Evolutionary conservation across 2,329 filamentous ascomycete species (phyloP), one percentile per base, ranked within the genome.

Genomic region (Colletotrichum aenigma): DNA sequence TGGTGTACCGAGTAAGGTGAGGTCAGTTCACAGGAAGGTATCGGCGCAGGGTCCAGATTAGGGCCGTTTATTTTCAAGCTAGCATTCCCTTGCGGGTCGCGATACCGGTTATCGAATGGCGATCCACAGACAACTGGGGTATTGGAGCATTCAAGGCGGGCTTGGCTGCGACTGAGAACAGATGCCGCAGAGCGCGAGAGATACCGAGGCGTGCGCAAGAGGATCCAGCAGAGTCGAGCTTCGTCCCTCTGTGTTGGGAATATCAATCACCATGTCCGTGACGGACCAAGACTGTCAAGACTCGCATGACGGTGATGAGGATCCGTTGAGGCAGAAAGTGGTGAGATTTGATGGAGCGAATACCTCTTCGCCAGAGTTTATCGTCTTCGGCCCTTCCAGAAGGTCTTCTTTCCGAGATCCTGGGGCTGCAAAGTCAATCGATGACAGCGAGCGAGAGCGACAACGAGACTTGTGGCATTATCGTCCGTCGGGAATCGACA

Each of bases 21-120:
- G 34, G 58, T 70, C 71, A 65, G 52, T 48, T 28, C 24, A 66
- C 36, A 43, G 26, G 72, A 60, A 38, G 43, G 15, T 43, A 43
- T 56, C 55, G 32, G 70, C 65, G 64, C 64, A 69, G 64, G 70
- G 70, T 75, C 70, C 70, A 73, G 43, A 73, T 73, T 75, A 73
- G 74, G 70, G 64, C 74, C 70, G 74, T 75, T 69, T 73, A 64
- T 73, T 65, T 43, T 34, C 26, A 32, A 28, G 34, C 69, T 62
- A 62, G 70, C 62, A 75, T 16, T 38, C 73, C 70, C 38, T 67
- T n/a, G 69, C 43, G 30, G 36, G 62, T 58, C 16, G 32, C 28
- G 69, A 67, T 67, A 66, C 24, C 30, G 26, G 48, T 56, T 58
- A 32, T 67, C 43, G n/a, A 74, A 68, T 73, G 43, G 64, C 21